Percentiles rank a stretch among this genome's conserved stretches.
phyloP scores from a whole-genome alignment of 345 rosid species.

The Nephelium lappaceum region DNA sequence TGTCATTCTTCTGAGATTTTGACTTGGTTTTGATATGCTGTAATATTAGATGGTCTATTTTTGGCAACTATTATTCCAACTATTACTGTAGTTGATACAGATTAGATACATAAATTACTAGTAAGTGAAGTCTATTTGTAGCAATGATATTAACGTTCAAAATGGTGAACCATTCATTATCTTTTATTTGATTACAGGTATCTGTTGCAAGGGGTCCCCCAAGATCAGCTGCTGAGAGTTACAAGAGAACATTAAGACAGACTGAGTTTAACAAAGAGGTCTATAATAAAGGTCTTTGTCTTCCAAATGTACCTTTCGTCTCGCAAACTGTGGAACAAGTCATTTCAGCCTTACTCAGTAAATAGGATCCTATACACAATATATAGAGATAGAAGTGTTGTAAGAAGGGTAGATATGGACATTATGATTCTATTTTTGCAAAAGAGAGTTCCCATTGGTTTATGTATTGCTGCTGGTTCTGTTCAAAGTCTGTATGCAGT shows the following conservation, averaged over 20 bases:
- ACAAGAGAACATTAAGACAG: slow-evolving; percentile 38
- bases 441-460: neutral
- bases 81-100: too few species aligned
- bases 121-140: too few species aligned
- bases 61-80: neutral
- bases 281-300: slow-evolving; percentile 36
- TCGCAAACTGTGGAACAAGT: slow-evolving; percentile 34
- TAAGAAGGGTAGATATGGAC: neutral
- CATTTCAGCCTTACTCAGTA: slow-evolving; percentile 23
- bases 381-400: neutral
- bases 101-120: too few species aligned
- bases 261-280: slow-evolving; percentile 43
- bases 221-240: slow-evolving; percentile 47
- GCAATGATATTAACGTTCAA: too few species aligned
- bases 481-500: neutral
- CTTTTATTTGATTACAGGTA: slow-evolving; percentile 41
- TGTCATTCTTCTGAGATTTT: neutral
- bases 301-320: slow-evolving; percentile 39
- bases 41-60: neutral
- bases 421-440: neutral
- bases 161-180: neutral
- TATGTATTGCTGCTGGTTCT: neutral
- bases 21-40: neutral
- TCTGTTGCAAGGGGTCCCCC: slow-evolving; percentile 70
- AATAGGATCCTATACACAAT: neutral